Evolutionary conservation across 2,329 filamentous ascomycete species (phyloP), one percentile per base, ranked within the genome.

Genomic region (Neophaeococcomyces mojaviensis): DNA sequence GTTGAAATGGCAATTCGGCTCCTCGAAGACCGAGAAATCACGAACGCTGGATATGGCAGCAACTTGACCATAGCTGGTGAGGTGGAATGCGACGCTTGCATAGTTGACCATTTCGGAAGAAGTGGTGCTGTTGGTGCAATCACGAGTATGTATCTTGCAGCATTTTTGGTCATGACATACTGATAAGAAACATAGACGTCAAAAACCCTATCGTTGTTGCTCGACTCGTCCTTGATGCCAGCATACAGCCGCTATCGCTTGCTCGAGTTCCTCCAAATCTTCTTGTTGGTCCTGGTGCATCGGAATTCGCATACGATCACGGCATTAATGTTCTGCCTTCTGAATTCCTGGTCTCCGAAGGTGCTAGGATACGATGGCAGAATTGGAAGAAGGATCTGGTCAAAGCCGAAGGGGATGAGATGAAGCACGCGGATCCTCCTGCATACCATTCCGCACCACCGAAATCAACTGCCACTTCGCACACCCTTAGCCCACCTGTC

Each of bases 21-120:
- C 16, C 79, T 98, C 15, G 92, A 98, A 67, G 87, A 98, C 62
- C 82, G 85, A 47, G 88, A 96, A 59, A 94, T 98, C 55, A 98
- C 94, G 30, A 98, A 98, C 63, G 86, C 90, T 31, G 92, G 92
- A 0, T 97, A 86, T 62, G 92, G 94, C 38, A 98, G 92, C 67
- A 98, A 98, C 59, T 71, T 98, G 19, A 83, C 87, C 36, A 86
- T 94, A 52, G 84, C 96, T 56, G 92, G 92, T 1, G 78, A 81
- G 1, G 92, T 97, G 10, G 92, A 98, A 64, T 94, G 89, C 57
- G 92, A 98, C 70, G 92, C 92, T 46, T 89, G 88, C 0, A 78
- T 98, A 44, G 85, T 98, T 33, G 89, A 98, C 59, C 86, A 97
- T 62, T 71, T 83, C 41, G 92, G 94, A 34, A 81, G 88, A 53